Conservation (phyloP, 2,329 filamentous ascomycete species). For the Thelonectria blattea region DNA sequence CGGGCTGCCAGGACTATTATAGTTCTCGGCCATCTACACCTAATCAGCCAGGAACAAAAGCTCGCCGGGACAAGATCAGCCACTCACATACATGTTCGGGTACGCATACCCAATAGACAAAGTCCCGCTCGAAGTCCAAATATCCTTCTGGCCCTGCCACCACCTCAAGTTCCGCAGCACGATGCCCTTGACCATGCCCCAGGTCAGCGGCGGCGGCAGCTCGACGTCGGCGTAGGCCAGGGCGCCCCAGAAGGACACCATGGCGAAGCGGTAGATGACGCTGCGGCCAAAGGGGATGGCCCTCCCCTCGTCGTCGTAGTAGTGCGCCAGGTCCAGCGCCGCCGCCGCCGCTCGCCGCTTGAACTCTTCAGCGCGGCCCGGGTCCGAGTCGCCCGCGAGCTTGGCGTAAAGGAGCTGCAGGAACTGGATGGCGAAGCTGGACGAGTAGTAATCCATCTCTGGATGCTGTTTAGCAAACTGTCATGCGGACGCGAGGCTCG, state of each 20-base stretch:
- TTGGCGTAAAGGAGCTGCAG: constrained; percentile 79
- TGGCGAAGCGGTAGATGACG: constrained; percentile 82
- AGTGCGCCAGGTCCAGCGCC: constrained; percentile 75
- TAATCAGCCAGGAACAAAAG: constrained; percentile 24
- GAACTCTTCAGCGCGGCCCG: constrained; percentile 70
- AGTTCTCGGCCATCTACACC: constrained; percentile 74
- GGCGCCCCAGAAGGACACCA: constrained; percentile 84
- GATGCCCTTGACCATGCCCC: constrained; percentile 81
- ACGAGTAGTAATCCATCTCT: constrained; percentile 87
- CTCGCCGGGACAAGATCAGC: background rate
- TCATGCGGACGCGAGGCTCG: background rate
- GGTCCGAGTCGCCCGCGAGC: constrained; percentile 70
- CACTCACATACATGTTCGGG: constrained; percentile 72
- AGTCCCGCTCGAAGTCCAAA: constrained; percentile 77
- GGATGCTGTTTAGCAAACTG: constrained; percentile 11
- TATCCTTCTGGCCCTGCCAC: constrained; percentile 78
- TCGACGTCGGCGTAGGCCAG: constrained; percentile 78
- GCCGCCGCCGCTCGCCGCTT: constrained; percentile 69
- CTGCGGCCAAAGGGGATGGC: constrained; percentile 80
- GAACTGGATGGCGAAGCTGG: constrained; percentile 82
- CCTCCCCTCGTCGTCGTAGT: constrained; percentile 74
- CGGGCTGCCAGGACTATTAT: constrained; percentile 75
- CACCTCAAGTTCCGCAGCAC: constrained; percentile 76
- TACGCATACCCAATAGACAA: constrained; percentile 79
- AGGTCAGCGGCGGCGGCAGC: constrained; percentile 72